These are phyloP conservation scores for Blastobotrys muscicola DNA, from an alignment of 805 yeast genomes.

Conservation along the genomic window DNA sequence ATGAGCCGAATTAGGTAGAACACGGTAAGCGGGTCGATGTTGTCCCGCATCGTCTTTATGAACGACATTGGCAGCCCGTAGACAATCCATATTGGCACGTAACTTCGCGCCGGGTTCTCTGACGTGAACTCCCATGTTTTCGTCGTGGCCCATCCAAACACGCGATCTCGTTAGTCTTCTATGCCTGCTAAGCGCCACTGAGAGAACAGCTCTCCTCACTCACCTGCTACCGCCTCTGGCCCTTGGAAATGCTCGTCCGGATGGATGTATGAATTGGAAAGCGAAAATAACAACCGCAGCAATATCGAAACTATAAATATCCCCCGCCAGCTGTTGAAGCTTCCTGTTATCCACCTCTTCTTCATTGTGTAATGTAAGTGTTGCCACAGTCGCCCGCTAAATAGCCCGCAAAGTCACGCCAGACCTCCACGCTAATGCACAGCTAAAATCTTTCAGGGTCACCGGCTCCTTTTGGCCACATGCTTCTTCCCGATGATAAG, in stretches of 20 bases:
- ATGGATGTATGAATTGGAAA: slow-evolving; percentile 78
- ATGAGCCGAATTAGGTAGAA: slow-evolving; percentile 48
- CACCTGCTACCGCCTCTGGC: slow-evolving; percentile 55
- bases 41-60: slow-evolving; percentile 26
- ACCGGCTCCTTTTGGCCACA: too few species aligned
- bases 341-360: too few species aligned
- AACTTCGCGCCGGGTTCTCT: slow-evolving; percentile 56
- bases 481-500: too few species aligned
- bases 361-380: too few species aligned
- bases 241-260: slow-evolving; percentile 97
- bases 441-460: too few species aligned
- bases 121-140: slow-evolving; percentile 78
- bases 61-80: slow-evolving; percentile 57
- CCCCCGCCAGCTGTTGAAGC: slow-evolving; percentile 34
- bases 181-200: too few species aligned
- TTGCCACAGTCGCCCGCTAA: too few species aligned
- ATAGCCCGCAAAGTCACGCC: too few species aligned
- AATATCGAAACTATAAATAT: slow-evolving; percentile 37
- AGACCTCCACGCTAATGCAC: too few species aligned
- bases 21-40: slow-evolving; percentile 38
- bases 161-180: slow-evolving; percentile 16
- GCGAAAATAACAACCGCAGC: slow-evolving; percentile 45
- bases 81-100: slow-evolving; percentile 52
- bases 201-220: too few species aligned
- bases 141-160: slow-evolving; percentile 37